phyloP scores from a whole-genome alignment of 495 filamentous ascomycete genomes.

The Cercophora samala region DNA sequence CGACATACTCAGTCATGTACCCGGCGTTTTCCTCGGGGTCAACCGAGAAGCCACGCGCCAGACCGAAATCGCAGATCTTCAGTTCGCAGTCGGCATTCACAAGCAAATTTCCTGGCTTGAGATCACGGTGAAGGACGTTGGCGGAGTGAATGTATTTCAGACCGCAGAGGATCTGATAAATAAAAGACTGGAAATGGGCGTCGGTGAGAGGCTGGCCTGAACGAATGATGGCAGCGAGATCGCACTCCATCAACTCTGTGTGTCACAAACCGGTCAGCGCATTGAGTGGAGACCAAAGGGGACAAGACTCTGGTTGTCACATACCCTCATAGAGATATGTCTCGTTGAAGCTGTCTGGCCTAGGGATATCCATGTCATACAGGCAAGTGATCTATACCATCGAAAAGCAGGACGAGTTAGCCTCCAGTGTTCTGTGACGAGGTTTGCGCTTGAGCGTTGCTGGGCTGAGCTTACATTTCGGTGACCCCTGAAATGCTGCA shows the following conservation, averaged over 20 bases:
- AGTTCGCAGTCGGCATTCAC: slow-evolving; percentile 99
- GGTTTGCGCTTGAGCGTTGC: not conserved
- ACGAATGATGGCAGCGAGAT: slow-evolving; percentile 95
- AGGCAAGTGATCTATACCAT: slow-evolving; percentile 83
- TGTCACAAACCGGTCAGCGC: slow-evolving; percentile 20
- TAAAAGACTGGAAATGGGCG: slow-evolving; percentile 93
- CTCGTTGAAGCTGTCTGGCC: slow-evolving; percentile 98
- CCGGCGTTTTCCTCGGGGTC: slow-evolving; percentile 98
- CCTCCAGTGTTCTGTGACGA: not conserved
- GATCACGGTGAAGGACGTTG: slow-evolving; percentile 91
- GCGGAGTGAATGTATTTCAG: slow-evolving; percentile 99
- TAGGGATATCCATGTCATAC: slow-evolving; percentile 99
- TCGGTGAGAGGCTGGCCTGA: slow-evolving; percentile 95
- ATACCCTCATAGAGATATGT: slow-evolving; percentile 97
- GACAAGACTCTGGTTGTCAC: slow-evolving; percentile 13
- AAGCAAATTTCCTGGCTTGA: slow-evolving; percentile 95
- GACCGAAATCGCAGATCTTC: slow-evolving; percentile 97
- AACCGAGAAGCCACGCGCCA: slow-evolving; percentile 93
- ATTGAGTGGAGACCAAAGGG: not conserved
- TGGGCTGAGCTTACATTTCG: slow-evolving; percentile 48
- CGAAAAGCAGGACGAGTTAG: slow-evolving; percentile 15
- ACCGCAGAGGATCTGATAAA: slow-evolving; percentile 92
- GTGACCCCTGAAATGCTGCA: slow-evolving; percentile 92
- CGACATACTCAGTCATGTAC: slow-evolving; percentile 99
- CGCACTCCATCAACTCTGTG: slow-evolving; percentile 97